Base-by-base conservation (phyloP, 305 asterid genomes). In the Plantago lanceolata region DNA sequence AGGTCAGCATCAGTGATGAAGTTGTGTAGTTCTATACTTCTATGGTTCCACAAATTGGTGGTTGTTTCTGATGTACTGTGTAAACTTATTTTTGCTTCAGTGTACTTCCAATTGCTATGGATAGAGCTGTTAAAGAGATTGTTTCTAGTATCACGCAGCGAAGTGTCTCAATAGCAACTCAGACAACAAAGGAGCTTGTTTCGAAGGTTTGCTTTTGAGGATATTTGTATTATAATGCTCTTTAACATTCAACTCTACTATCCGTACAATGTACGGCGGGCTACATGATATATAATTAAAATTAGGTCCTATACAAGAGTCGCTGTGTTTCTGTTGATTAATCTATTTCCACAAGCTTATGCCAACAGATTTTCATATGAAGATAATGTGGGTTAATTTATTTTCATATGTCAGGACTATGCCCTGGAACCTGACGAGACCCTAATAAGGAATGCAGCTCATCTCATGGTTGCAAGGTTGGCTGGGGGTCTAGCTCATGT, bases 401-500 rank as follows among this genome's bases (percentile, higher is more conserved):
- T 63, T 63, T 29, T 67, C 29, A 6, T 71, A 68, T 80, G 61
- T 33, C 79, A 94, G 99, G 99, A 94, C 79, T 90, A 90, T 76
- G 97, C 95, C 67, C 80, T 90, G 95, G 99, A 94, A 72, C 84
- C 94, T 1, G 97, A 94, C 82, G 99, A 90, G 81, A 90, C 88
- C 48, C 93, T 89, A 44, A 84, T 86, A 76, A 77, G 85, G 43
- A 94, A 84, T 77, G 97, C 97, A 61, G 97, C 97, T 59, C 96
- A 88, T 75, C 77, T 94, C 84, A 94, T 94, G 99, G 99, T 90
- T 26, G 96, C 99, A n/a, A 84, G 96, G 76, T 71, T 94, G 81
- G 95, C 99, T 0, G 99, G 99, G 72, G 88, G 99, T 80, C 81
- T 94, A 66, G 99, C 97, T 68, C 97, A 94, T 76, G 99, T 91